Evolutionary conservation across 345 rosid genomes (phyloP).

Genomic region (Eucalyptus camaldulensis): DNA sequence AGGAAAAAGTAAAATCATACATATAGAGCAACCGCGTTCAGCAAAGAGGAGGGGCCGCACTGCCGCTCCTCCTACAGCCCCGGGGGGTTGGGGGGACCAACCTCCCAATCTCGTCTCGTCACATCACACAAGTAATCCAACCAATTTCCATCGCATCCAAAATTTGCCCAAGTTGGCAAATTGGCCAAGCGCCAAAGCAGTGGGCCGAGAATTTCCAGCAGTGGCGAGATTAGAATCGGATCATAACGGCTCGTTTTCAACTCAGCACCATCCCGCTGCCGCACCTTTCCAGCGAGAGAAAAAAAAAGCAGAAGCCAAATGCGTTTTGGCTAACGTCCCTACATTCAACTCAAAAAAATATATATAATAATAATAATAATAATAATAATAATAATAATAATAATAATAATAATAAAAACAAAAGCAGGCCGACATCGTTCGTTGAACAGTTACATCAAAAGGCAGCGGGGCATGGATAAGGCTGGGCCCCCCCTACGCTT

Average conservation of each 20-base stretch:
- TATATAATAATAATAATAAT: no score
- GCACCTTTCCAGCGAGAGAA: background rate
- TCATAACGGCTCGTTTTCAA: accelerated
- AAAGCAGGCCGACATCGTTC: background rate
- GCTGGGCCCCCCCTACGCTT: background rate
- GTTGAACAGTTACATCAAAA: background rate
- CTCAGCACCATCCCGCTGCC: background rate
- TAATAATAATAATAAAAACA: no score
- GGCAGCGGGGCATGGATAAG: background rate
- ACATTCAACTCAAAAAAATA: background rate
- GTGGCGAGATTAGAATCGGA: background rate
- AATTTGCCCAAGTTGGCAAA: background rate
- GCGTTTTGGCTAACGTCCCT: background rate
- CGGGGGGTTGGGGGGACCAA: no score
- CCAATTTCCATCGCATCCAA: background rate
- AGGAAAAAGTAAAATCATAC: background rate
- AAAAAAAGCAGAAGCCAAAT: background rate
- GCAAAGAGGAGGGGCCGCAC: no score
- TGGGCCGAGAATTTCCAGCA: background rate
- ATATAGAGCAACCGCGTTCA: accelerated
- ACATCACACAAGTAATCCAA: background rate
- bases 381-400: no score
- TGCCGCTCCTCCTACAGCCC: background rate
- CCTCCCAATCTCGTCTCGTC: background rate
- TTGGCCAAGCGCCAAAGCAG: background rate